phyloP scores from a whole-genome alignment of 768 basidiomycete species.

The Termitomyces bulborhizus region DNA sequence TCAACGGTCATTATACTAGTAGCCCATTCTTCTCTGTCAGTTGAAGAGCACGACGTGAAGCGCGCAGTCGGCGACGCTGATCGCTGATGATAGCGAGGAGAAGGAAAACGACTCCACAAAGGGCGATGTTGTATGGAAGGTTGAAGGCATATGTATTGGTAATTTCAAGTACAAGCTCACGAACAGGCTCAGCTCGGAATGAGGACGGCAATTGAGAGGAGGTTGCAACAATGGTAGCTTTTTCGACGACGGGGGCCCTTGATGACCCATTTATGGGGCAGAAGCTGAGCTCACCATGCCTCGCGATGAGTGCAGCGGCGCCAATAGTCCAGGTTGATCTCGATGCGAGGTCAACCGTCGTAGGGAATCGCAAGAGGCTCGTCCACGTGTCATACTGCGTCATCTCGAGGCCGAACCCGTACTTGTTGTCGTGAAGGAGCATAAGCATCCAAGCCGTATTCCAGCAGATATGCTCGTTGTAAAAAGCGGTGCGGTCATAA shows the following conservation, averaged over 20 bases:
- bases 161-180: neutral
- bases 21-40: neutral
- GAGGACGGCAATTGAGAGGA: neutral
- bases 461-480: neutral
- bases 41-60: neutral
- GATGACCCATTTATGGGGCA: neutral
- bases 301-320: slow-evolving; percentile 7
- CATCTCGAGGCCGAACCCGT: slow-evolving; percentile 11
- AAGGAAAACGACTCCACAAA: neutral
- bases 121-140: neutral
- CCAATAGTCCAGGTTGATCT: slow-evolving; percentile 12
- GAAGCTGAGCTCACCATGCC: slow-evolving; percentile 6
- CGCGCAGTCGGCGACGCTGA: slow-evolving; percentile 1
- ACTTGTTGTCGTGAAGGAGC: slow-evolving; percentile 12
- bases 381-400: slow-evolving; percentile 12
- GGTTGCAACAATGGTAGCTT: neutral
- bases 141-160: neutral
- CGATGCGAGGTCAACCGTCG: slow-evolving; percentile 7
- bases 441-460: slow-evolving; percentile 9
- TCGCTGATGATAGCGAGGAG: slow-evolving; percentile 3
- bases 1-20: no score
- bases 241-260: neutral
- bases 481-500: neutral
- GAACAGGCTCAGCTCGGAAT: neutral
- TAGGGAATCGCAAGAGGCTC: slow-evolving; percentile 9